Evolutionary conservation across 2,329 filamentous ascomycete genomes (phyloP).

Genomic region (Parastagonospora nodorum): DNA sequence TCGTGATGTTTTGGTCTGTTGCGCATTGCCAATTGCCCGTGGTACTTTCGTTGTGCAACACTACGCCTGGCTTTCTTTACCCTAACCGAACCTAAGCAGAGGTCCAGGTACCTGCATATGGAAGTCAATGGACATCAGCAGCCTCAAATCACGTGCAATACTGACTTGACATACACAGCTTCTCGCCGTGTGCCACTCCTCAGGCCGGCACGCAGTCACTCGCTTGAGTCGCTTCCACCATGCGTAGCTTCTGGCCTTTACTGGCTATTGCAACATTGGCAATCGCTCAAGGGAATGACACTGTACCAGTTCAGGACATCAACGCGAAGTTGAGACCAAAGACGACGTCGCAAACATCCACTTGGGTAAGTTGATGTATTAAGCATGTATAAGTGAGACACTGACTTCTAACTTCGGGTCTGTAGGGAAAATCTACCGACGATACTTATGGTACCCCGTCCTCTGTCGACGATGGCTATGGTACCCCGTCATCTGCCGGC

Average conservation of each 20-base stretch:
- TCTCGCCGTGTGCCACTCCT: slow-evolving; percentile 29
- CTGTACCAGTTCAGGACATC: slow-evolving; percentile 6
- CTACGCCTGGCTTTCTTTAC: slow-evolving; percentile 11
- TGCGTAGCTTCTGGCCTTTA: slow-evolving; percentile 32
- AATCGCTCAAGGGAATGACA: slow-evolving; percentile 24
- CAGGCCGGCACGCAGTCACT: slow-evolving; percentile 33
- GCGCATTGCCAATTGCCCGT: not conserved
- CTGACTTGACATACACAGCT: slow-evolving; percentile 21
- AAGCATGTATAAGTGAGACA: too few species aligned
- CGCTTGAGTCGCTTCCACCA: slow-evolving; percentile 38
- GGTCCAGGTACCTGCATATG: slow-evolving; percentile 14
- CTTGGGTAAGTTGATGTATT: too few species aligned
- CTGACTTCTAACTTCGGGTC: too few species aligned
- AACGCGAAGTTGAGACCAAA: not conserved
- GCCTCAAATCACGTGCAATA: slow-evolving; percentile 25
- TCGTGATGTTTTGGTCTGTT: not conserved
- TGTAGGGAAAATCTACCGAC: too few species aligned
- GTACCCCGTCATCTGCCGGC: too few species aligned
- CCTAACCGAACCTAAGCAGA: slow-evolving; percentile 13
- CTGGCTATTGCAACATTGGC: slow-evolving; percentile 29
- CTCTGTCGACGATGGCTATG: too few species aligned
- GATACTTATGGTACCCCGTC: too few species aligned
- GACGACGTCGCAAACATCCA: too few species aligned
- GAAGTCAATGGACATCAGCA: slow-evolving; percentile 3
- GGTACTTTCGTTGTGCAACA: slow-evolving; percentile 1